Evolutionary conservation across 805 yeast genomes (phyloP).

Genomic region (Wickerhamiella allomyrinae): DNA sequence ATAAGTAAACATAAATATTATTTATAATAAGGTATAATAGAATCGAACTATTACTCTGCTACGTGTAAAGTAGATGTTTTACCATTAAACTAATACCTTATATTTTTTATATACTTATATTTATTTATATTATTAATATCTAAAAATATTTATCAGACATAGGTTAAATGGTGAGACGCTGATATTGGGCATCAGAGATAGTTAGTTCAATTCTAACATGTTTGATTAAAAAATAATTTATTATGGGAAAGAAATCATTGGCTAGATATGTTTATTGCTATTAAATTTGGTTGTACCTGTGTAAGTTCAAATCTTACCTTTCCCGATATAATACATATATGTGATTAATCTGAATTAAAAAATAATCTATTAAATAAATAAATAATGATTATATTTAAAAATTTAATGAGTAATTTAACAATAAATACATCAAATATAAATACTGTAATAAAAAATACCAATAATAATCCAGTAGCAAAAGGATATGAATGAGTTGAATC

Average conservation of each 20-base stretch:
- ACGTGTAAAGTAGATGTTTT: constrained; percentile 1
- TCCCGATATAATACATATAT: not conserved
- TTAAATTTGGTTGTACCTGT: not conserved
- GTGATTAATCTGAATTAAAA: not conserved
- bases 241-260: not conserved
- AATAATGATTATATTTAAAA: not conserved
- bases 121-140: not conserved
- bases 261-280: constrained; percentile 2
- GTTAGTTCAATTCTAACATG: constrained; percentile 7
- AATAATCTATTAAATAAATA: not conserved
- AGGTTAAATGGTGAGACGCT: constrained; percentile 6
- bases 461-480: not conserved
- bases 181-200: constrained; percentile 6
- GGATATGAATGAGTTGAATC: constrained; percentile 3
- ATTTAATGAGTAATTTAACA: not conserved
- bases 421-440: constrained; percentile 1
- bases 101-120: not conserved
- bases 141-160: not conserved
- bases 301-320: constrained; percentile 1
- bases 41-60: too few relatives aligned
- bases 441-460: not conserved
- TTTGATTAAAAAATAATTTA: constrained; percentile 1
- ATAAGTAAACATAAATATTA: too few relatives aligned
- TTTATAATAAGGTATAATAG: too few relatives aligned
- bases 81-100: constrained; percentile 5